Conservation (phyloP, 139 green algal genomes). For the Micromonas commoda region DNA sequence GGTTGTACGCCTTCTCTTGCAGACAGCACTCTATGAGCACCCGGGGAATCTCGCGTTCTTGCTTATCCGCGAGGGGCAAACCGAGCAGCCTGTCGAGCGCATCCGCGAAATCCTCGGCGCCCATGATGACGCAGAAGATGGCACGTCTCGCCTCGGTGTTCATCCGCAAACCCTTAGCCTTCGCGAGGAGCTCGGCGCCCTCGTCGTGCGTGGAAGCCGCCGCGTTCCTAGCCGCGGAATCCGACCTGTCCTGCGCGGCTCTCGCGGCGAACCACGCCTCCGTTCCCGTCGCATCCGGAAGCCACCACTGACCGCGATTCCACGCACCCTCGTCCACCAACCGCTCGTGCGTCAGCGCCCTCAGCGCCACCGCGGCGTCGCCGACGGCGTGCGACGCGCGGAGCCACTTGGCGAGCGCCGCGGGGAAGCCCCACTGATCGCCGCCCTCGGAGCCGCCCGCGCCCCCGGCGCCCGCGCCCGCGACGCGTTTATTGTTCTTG, state of each 20-base stretch:
- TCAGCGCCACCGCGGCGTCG: constrained; percentile 8
- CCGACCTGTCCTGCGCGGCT: not conserved
- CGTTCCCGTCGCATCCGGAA: constrained; percentile 16
- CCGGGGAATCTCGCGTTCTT: constrained; percentile 28
- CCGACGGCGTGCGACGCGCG: not conserved
- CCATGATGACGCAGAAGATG: constrained; percentile 31
- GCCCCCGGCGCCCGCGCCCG: too few relatives aligned
- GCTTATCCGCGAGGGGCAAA: constrained; percentile 17
- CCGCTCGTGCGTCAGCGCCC: constrained; percentile 9
- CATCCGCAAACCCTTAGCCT: constrained; percentile 28
- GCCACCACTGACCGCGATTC: constrained; percentile 16
- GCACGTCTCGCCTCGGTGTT: constrained; percentile 29
- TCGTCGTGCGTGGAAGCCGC: not conserved
- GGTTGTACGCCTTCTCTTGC: constrained; percentile 34
- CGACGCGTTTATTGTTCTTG: constrained; percentile 28
- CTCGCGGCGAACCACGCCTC: constrained; percentile 13
- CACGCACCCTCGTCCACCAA: not conserved
- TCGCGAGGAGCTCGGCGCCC: not conserved
- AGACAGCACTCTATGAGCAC: constrained; percentile 35
- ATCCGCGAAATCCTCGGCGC: constrained; percentile 27
- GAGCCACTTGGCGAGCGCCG: constrained; percentile 8
- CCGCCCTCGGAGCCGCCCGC: not conserved
- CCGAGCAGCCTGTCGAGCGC: constrained; percentile 15
- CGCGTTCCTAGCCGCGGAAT: too few relatives aligned
- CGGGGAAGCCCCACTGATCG: constrained; percentile 8